phyloP scores from a whole-genome alignment of 176 grass and related monocot genomes.

The Oryza brachyantha region DNA sequence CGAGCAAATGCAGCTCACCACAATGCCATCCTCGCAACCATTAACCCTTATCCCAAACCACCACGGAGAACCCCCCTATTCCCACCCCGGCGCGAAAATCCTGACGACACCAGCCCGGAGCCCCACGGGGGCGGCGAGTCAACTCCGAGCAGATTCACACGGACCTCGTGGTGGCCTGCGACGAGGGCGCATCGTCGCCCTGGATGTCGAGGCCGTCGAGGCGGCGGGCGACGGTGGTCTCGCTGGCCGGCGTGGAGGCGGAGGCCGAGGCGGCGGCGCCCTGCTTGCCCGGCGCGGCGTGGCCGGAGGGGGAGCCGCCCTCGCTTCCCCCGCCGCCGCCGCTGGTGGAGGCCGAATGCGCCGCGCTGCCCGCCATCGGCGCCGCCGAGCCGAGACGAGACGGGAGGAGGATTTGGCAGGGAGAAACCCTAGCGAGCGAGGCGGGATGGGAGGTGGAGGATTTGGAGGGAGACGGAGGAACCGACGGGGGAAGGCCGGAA shows the following conservation, averaged over 20 bases:
- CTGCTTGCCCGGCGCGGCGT: constrained; percentile 15
- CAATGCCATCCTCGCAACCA: constrained; percentile 1
- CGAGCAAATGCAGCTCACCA: constrained; percentile 22
- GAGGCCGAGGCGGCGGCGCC: constrained; percentile 30
- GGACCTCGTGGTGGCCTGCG: constrained; percentile 62
- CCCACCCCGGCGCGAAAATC: neutral
- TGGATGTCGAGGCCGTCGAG: constrained; percentile 68
- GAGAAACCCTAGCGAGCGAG: constrained; percentile 57
- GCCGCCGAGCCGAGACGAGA: constrained; percentile 9
- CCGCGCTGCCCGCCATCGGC: constrained; percentile 40
- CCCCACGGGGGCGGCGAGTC: neutral
- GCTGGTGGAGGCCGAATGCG: constrained; percentile 65
- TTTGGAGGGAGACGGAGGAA: neutral
- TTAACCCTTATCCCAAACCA: neutral
- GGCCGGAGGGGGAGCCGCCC: constrained; percentile 60
- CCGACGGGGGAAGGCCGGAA: neutral
- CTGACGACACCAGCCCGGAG: neutral
- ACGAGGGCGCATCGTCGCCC: constrained; percentile 60
- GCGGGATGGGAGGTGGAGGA: constrained; percentile 20
- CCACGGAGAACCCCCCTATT: neutral
- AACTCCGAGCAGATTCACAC: constrained; percentile 12
- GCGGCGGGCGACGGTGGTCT: constrained; percentile 68
- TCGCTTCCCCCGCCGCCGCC: constrained; percentile 41
- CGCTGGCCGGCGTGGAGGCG: constrained; percentile 70
- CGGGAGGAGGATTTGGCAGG: neutral